phyloP scores from a whole-genome alignment of 768 basidiomycete species.

The Termitomyces sp. region DNA sequence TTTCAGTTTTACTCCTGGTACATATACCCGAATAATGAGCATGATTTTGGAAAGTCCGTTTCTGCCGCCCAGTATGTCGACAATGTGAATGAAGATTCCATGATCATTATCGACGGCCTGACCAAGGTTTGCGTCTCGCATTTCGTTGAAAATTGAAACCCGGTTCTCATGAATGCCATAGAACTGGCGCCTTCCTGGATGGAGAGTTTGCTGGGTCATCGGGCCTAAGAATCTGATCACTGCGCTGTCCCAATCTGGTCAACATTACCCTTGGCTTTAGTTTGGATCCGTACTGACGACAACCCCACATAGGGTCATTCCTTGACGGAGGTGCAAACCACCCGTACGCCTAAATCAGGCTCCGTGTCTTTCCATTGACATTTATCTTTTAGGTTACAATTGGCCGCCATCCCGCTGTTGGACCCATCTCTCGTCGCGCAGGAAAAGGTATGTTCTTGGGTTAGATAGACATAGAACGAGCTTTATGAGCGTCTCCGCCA shows the following conservation, averaged over 20 bases:
- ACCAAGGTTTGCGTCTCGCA: slow-evolving; percentile 58
- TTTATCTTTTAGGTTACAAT: slow-evolving; percentile 54
- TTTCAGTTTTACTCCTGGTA: slow-evolving; percentile 92
- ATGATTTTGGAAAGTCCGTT: slow-evolving; percentile 71
- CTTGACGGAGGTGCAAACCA: slow-evolving; percentile 94
- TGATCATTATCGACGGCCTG: slow-evolving; percentile 86
- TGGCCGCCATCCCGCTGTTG: slow-evolving; percentile 82
- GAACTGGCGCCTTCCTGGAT: slow-evolving; percentile 95
- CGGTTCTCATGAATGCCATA: slow-evolving; percentile 23
- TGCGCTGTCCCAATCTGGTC: slow-evolving; percentile 86
- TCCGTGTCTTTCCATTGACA: not conserved
- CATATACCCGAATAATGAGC: slow-evolving; percentile 76
- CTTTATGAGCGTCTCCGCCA: slow-evolving; percentile 18
- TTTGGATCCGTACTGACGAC: slow-evolving; percentile 2
- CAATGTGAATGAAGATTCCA: slow-evolving; percentile 80
- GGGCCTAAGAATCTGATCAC: slow-evolving; percentile 86
- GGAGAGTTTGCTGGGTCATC: slow-evolving; percentile 91
- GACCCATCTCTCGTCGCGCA: slow-evolving; percentile 59
- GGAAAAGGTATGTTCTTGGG: slow-evolving; percentile 50
- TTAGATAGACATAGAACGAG: not conserved
- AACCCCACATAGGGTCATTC: slow-evolving; percentile 57
- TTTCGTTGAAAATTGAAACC: not conserved
- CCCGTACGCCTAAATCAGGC: slow-evolving; percentile 47
- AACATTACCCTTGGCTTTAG: slow-evolving; percentile 6
- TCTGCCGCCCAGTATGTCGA: slow-evolving; percentile 83